Evolutionary conservation across 2,329 filamentous ascomycete species (phyloP), one percentile per base, ranked within the genome.

Genomic region (Apiospora arundinis): DNA sequence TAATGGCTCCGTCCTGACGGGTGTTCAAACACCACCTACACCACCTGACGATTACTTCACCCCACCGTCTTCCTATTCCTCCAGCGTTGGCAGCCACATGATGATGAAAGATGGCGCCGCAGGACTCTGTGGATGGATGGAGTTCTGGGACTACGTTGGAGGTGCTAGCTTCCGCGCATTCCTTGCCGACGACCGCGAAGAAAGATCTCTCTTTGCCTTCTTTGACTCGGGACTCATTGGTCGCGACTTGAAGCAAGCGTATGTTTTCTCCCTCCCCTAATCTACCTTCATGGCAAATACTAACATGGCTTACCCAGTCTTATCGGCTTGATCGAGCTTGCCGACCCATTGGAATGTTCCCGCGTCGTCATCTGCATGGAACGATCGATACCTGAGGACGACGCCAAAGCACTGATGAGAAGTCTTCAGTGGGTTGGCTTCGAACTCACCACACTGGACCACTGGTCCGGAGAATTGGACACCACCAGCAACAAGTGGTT

Each of bases 361-460:
- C 90, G 92, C 79, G 89, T 97, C 73, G 90, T 97, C 74, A 90
- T 95, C 77, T 95, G 93, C 82, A 87, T 97, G 74, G 94, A 95
- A 81, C 92, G 94, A 74, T 85, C 86, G 65, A 89, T 92, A 74
- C 87, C 89, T 49, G 82, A 87, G 37, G 84, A 88, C 72, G 90
- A 93, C 73, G 85, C 89, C 71, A 89, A 92, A 76, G 86, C 91
- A 72, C 85, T 95, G 76, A 90, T 92, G 78, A 94, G 92, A 81
- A 95, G 94, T 78, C 88, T 98, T 69, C 93, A 95, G 80, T 98
- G 95, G 95, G 95, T 97, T 74, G 95, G 95, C 70, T 97, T 97
- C 79, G 93, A 93, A 79, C 88, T 95, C 75, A 91, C 90, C 68
- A 95, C 93, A 32, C 86, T 98, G 60, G 92, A 95, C 76, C 88